Base-by-base conservation (phyloP, 2,329 filamentous ascomycete species). In the Fusarium heterosporum region DNA sequence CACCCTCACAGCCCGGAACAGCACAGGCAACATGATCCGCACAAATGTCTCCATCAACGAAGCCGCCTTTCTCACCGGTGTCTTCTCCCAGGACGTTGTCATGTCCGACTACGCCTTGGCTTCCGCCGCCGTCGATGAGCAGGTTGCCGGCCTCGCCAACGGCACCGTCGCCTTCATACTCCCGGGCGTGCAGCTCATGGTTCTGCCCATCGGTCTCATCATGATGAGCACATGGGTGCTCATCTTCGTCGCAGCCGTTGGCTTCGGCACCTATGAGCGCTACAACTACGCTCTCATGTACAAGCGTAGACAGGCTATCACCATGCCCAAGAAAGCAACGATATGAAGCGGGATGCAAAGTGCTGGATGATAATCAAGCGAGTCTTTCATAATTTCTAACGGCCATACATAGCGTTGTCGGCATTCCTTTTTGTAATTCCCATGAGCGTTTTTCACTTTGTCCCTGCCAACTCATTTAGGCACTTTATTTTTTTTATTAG, bases 121-220 rank as follows among this genome's bases (percentile, higher is more conserved):
- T 25, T 78, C 83, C 62, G 76, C 81, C 17, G 83, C 84, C 32
- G 84, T 87, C 17, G 77, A 84, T 59, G 75, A 81, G 5, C 78
- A 84, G 19, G 75, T 83, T 1, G 76, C 73, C 1, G 78, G 75
- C 6, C 77, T 88, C 25, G 72, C 72, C 48, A 85, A 85, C 71
- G 82, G 83, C 65, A 85, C 83, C 14, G 81, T 85, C 12, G 87
- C 89, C 2, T 93, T 93, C 68, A 82, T 92, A 14, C 79, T 93
- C 2, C 91, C 91, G 0, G 91, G 91, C 42, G 84, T 87, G 38
- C 84, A 86, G 61, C 83, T 93, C 53, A 82, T 91, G 71, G 86
- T 93, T 61, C 89, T 91, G 77, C 90, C 91, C 9, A 80, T 90
- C 29, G 91, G 91, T 17, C 79, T 90, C n/a, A 79, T 92, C 68